Evolutionary conservation across 2,329 filamentous ascomycete species (phyloP), one percentile per base, ranked within the genome.

Genomic region (Nothophaeocryptopus gaeumannii): DNA sequence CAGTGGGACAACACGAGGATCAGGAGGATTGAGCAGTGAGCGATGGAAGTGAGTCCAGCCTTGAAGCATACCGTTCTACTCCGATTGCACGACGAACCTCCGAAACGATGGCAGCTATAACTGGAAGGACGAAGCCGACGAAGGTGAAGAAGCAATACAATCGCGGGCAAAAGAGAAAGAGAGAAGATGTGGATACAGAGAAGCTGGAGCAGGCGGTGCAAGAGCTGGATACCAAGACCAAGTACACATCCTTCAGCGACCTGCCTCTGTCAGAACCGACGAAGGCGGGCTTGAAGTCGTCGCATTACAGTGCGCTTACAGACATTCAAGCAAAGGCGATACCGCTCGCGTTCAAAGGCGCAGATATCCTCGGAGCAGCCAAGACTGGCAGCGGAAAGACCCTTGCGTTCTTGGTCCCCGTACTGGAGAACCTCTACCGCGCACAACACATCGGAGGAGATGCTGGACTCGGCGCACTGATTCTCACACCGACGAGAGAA

Each of bases 381-480:
- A 96, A 95, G 72, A 97, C 92, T 0, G 92, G 92, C 44, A 95
- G 88, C 66, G 92, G 92, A 65, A 97, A 97, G 76, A 97, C 92
- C 0, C 78, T 99, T 16, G 89, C 93, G 0, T 99, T 99, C 68
- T 74, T 99, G 7, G 76, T 97, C 2, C 93, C 93, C 1, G 85
- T 97, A 0, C 80, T 99, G 42, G 93, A 99, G 71, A 95, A 92
- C 63, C 79, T 99, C 2, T 93, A 95, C 70, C 84, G 90, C 44
- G 82, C 84, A 48, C 88, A 85, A 78, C 96, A 91, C 85, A 88
- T 93, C 12, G 88, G 95, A 62, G 80, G 84, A 61, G 93, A 99
- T 72, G 75, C 75, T 37, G 93, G 93, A 0, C 77, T 99, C 29
- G 92, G 92, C 8, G 93, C 93, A 4, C 79, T 99, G 56, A 89